Percentiles rank a stretch among this genome's conserved stretches.
These are phyloP conservation scores for Paspalum vaginatum DNA, from an alignment of 176 grass and related monocot species.

Conservation along the genomic window DNA sequence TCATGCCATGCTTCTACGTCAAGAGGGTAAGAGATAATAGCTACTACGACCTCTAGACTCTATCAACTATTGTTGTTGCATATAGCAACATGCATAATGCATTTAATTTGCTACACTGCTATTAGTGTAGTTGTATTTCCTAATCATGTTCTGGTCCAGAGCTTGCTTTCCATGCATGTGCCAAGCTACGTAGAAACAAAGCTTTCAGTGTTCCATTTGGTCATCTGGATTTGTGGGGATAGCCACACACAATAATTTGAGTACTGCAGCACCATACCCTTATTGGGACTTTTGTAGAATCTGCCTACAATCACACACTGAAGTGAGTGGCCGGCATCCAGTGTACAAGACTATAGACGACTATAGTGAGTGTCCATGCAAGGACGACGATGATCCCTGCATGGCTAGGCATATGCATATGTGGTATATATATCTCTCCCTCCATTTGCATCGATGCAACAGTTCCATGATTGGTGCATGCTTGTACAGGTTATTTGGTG, in stretches of 20 bases:
- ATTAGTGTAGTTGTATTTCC: too few relatives aligned
- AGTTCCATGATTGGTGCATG: constrained; percentile 10
- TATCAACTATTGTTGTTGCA: too few relatives aligned
- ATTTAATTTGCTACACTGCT: too few relatives aligned
- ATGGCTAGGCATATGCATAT: too few relatives aligned
- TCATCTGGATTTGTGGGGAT: not conserved
- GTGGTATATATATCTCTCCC: not conserved
- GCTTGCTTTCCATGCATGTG: not conserved
- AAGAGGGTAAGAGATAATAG: constrained; percentile 56
- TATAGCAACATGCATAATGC: not conserved
- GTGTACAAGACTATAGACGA: too few relatives aligned
- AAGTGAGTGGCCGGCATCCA: too few relatives aligned
- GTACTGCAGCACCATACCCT: not conserved
- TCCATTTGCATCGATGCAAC: not conserved
- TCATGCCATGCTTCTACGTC: constrained; percentile 92
- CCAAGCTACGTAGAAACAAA: not conserved
- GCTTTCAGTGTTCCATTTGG: not conserved
- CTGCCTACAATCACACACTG: too few relatives aligned
- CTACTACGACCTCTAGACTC: not conserved
- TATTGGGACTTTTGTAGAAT: not conserved
- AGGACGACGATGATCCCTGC: not conserved
- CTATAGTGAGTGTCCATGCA: not conserved
- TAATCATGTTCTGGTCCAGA: not conserved
- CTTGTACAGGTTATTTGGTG: not conserved
- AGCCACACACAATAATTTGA: constrained; percentile 7